A percentile compares a stretch with the other conserved stretches of the same genome.
Conservation (phyloP, 306 rosid species). For the Astragalus membranaceus region DNA sequence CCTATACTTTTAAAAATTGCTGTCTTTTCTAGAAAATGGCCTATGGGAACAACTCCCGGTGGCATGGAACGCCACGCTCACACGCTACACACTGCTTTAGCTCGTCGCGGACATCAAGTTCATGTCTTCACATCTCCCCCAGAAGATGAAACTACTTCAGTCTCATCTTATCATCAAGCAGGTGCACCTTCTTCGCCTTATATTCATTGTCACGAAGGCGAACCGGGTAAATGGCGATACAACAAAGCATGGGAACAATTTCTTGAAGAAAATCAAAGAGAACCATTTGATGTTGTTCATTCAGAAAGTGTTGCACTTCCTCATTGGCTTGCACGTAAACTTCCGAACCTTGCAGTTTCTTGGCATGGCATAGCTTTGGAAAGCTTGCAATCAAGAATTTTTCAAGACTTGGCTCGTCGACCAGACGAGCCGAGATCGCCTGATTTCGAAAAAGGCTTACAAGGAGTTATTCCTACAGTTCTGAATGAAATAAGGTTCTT, state of each 20-base stretch:
- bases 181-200: constrained; percentile 41
- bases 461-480: constrained; percentile 69
- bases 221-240: constrained; percentile 80
- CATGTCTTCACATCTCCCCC: constrained; percentile 84
- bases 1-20: constrained; percentile 56
- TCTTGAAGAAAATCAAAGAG: constrained; percentile 39
- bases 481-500: constrained; percentile 87
- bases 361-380: constrained; percentile 98
- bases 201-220: constrained; percentile 83
- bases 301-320: constrained; percentile 96
- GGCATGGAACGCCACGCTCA: constrained; percentile 98
- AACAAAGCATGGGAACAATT: constrained; percentile 92
- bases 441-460: constrained; percentile 51
- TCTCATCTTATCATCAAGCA: not conserved
- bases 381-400: constrained; percentile 74
- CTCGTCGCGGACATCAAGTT: constrained; percentile 76
- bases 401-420: constrained; percentile 65
- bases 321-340: constrained; percentile 56
- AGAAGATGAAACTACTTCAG: constrained; percentile 9
- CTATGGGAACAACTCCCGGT: constrained; percentile 69
- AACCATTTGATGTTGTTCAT: constrained; percentile 79
- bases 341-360: constrained; percentile 78
- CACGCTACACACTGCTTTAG: constrained; percentile 76
- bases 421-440: constrained; percentile 53
- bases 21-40: constrained; percentile 94